Conservation (phyloP, 2,329 filamentous ascomycete genomes). For the Fusarium dlaminii region DNA sequence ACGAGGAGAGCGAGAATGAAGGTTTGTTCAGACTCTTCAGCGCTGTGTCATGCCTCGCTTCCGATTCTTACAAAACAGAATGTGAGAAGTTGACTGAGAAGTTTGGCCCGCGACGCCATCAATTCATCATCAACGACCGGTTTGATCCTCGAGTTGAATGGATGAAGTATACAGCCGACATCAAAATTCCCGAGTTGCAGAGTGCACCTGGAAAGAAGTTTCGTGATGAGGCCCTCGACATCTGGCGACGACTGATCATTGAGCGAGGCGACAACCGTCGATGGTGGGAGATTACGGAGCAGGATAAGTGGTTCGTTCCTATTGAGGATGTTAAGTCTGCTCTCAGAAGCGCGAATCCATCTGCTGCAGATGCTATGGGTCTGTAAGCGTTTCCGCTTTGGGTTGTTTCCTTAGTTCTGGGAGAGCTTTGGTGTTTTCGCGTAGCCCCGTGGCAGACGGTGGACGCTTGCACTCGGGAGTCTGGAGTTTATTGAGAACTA, state of each 20-base stretch:
- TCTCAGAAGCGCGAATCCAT: neutral
- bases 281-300: slow-evolving; percentile 7
- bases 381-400: neutral
- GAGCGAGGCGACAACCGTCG: neutral
- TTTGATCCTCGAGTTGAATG: slow-evolving; percentile 22
- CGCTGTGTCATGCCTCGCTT: neutral
- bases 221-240: neutral
- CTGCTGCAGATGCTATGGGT: neutral
- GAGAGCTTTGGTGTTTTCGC: too few relatives aligned
- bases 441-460: neutral
- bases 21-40: slow-evolving; percentile 1
- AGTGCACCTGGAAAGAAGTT: neutral
- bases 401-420: fast-evolving
- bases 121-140: neutral
- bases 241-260: neutral
- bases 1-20: neutral
- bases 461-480: too few relatives aligned
- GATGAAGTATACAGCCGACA: neutral
- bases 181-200: neutral
- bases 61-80: neutral
- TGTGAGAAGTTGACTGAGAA: neutral
- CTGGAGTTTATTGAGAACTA: neutral
- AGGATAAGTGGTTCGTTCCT: neutral
- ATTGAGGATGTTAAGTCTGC: neutral
- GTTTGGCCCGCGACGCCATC: neutral